These are phyloP conservation scores for Mycena vulgaris DNA, from an alignment of 768 basidiomycete genomes.

Conservation along the genomic window DNA sequence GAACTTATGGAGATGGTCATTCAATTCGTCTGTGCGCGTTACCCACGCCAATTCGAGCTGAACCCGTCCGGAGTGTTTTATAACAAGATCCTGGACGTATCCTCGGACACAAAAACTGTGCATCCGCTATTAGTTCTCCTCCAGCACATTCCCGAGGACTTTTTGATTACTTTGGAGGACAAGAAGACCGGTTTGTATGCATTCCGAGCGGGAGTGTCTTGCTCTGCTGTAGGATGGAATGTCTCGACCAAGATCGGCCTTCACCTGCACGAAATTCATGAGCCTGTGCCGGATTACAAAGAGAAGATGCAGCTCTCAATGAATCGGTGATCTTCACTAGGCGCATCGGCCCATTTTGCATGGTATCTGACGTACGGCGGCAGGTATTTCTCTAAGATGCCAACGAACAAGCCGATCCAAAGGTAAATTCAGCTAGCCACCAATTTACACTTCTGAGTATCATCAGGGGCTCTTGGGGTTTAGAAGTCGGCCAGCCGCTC, in stretches of 20 bases:
- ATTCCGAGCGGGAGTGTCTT: constrained; percentile 61
- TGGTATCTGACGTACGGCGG: constrained; percentile 1
- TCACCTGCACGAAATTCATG: constrained; percentile 62
- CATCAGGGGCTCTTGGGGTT: constrained; percentile 61
- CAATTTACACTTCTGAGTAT: no score
- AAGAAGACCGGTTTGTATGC: constrained; percentile 59
- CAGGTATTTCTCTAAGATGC: constrained; percentile 66
- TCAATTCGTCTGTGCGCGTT: constrained; percentile 70
- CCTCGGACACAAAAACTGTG: constrained; percentile 44
- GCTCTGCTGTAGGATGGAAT: constrained; percentile 68
- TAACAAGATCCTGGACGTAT: constrained; percentile 59
- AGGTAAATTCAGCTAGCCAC: constrained; percentile 7
- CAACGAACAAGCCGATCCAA: constrained; percentile 65
- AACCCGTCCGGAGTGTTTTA: constrained; percentile 55
- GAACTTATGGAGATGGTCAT: constrained; percentile 72
- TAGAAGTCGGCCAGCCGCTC: constrained; percentile 66
- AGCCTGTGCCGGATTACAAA: constrained; percentile 65
- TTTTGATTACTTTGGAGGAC: constrained; percentile 60
- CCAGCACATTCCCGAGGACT: constrained; percentile 69
- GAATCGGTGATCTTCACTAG: constrained; percentile 55
- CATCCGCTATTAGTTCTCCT: constrained; percentile 62
- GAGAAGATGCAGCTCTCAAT: constrained; percentile 65
- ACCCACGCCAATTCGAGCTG: constrained; percentile 66
- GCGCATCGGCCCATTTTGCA: neutral
- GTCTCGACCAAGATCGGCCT: constrained; percentile 63